phyloP scores from a whole-genome alignment of 305 asterid species.

The Fraxinus baroniana region DNA sequence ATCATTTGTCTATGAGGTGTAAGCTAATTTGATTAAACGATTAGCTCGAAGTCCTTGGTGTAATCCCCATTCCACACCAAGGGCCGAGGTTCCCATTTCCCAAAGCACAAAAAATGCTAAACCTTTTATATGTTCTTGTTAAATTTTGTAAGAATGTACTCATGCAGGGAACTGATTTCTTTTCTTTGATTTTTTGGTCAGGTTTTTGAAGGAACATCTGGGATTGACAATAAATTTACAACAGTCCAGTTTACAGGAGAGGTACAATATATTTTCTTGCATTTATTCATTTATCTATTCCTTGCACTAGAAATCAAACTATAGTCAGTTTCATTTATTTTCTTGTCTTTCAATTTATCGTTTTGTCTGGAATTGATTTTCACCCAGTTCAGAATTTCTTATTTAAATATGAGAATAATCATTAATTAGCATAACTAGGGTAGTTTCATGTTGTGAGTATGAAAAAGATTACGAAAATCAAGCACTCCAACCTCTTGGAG shows the following conservation, averaged over 20 bases:
- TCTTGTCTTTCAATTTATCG: not conserved
- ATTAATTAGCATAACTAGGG: not conserved
- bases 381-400: not conserved
- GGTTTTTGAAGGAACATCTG: constrained; percentile 28
- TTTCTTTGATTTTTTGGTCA: constrained; percentile 4
- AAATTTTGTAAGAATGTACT: not conserved
- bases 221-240: constrained; percentile 23
- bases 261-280: constrained; percentile 7
- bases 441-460: not conserved
- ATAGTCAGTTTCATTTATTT: not conserved
- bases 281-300: not conserved
- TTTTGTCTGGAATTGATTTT: not conserved
- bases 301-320: not conserved
- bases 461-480: not conserved
- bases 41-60: not conserved
- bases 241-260: constrained; percentile 26
- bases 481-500: not conserved
- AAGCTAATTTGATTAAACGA: not conserved
- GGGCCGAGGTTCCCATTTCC: not conserved
- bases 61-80: not conserved
- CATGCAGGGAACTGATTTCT: not conserved
- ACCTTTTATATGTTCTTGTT: not conserved
- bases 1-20: not conserved
- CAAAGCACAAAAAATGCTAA: not conserved
- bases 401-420: not conserved